Conservation (phyloP, 1,139 yeast genomes). For the Insectozyma bohioensis region DNA sequence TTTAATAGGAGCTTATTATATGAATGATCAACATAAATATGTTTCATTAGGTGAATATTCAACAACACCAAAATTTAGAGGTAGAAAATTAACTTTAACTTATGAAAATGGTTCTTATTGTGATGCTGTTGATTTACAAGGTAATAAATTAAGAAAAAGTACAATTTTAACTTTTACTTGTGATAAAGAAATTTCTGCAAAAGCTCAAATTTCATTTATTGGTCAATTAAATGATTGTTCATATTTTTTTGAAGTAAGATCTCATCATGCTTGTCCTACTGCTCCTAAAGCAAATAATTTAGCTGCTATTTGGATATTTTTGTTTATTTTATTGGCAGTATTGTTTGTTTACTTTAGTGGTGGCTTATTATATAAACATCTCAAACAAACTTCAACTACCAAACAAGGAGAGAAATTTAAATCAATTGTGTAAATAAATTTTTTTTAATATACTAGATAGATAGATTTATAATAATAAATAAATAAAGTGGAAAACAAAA, state of each 20-base stretch:
- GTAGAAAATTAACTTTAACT: slow-evolving; percentile 67
- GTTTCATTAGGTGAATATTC: slow-evolving; percentile 67
- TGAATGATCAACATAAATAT: slow-evolving; percentile 50
- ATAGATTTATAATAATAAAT: neutral
- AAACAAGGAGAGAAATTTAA: too few species aligned
- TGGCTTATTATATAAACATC: slow-evolving; percentile 46
- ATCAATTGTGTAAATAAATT: too few species aligned
- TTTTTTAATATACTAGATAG: too few species aligned
- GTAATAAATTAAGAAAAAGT: slow-evolving; percentile 52
- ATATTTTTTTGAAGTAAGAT: slow-evolving; percentile 80
- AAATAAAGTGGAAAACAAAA: slow-evolving; percentile 2
- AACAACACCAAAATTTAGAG: slow-evolving; percentile 64
- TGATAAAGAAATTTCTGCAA: slow-evolving; percentile 68
- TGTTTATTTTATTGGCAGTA: slow-evolving; percentile 54
- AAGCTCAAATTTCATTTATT: slow-evolving; percentile 68
- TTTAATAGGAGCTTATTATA: slow-evolving; percentile 66
- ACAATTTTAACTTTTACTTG: slow-evolving; percentile 75
- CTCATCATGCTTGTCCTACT: slow-evolving; percentile 87
- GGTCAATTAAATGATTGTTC: slow-evolving; percentile 77
- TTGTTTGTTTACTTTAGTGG: slow-evolving; percentile 56
- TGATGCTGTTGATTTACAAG: slow-evolving; percentile 33
- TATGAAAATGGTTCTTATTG: slow-evolving; percentile 77
- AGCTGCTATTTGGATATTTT: slow-evolving; percentile 61
- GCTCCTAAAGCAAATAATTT: slow-evolving; percentile 53
- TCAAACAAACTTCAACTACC: too few species aligned